Evolutionary conservation across 2,329 filamentous ascomycete genomes (phyloP), one percentile per base, ranked within the genome.

Genomic region (Aureobasidium namibiae): DNA sequence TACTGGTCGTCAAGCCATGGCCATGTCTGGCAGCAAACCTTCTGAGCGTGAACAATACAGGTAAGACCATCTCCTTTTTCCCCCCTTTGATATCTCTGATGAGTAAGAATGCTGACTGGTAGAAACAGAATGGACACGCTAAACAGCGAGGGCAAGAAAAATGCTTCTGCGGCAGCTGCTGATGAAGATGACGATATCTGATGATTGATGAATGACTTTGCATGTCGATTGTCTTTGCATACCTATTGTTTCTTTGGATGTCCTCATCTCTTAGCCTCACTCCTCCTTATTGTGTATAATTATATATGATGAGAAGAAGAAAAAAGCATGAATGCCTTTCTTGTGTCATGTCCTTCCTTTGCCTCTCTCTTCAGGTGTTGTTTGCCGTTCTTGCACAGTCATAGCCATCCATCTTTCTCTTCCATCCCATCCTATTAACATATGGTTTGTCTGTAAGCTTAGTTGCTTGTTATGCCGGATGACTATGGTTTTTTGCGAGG

Each of bases 1-100:
- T 66, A 88, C 87, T 11, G 91, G 90, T 3, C 80, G 90, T 50
- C 86, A 92, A 71, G 91, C 91, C 0, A 83, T 96, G 70, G 86
- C 86, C 23, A 89, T 96, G 85, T 82, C 83, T 42, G 59, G 59
- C 11, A 46, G 42, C 29, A 57, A 61, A 26, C 59, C 50, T 11
- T 56, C 52, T 0, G 52, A 56, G 36, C 50, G 50, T 16, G 50
- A 54, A 52, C 36, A 36, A 5, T 59, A 59, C 36, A 50, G 31
- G 46, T 59, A 24, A 52, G 45, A 34, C 9, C 18, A 21, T 3
- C 14, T 31, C 16, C 11, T 2, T 2, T 3, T 5, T 31, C 6
- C n/a, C 2, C n/a, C 11, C 5, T 50, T 3, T 50, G 2, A 18
- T 21, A 29, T 8, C 1, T 9, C 21, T 18, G 1, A 26, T 11